Evolutionary conservation across 2,329 filamentous ascomycete genomes (phyloP).

Genomic region (Basipetospora chlamydospora): DNA sequence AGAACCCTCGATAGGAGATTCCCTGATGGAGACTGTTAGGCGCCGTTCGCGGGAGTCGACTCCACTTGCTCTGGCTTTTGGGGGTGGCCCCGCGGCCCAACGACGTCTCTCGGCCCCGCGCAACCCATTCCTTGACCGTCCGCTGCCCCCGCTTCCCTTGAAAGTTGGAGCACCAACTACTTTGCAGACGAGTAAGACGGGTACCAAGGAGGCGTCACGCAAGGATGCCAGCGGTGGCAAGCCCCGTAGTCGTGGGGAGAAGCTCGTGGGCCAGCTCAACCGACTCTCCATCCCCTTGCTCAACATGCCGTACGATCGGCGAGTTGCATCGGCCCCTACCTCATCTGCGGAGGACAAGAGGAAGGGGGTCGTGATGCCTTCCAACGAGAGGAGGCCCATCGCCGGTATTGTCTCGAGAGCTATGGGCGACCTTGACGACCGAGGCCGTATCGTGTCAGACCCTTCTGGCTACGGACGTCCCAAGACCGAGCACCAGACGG

Average conservation of each 20-base stretch:
- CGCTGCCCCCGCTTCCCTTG: constrained; percentile 34
- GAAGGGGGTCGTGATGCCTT: constrained; percentile 9
- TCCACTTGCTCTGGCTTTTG: neutral
- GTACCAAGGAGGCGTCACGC: too few relatives aligned
- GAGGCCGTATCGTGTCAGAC: constrained; percentile 29
- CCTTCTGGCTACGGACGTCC: constrained; percentile 18
- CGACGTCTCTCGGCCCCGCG: constrained; percentile 6
- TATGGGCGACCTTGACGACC: neutral
- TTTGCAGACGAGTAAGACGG: neutral
- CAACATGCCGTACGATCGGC: constrained; percentile 25
- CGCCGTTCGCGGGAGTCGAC: constrained; percentile 6
- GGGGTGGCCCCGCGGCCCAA: neutral
- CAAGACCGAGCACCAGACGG: constrained; percentile 17
- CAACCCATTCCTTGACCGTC: constrained; percentile 28
- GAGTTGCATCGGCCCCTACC: constrained; percentile 35
- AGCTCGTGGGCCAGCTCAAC: constrained; percentile 10
- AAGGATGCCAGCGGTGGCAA: neutral
- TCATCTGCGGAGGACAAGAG: constrained; percentile 24
- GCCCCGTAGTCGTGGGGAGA: constrained; percentile 3
- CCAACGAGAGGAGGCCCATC: too few relatives aligned
- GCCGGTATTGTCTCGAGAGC: neutral
- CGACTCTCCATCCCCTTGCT: constrained; percentile 17
- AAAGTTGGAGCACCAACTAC: neutral
- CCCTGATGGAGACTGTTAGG: constrained; percentile 4
- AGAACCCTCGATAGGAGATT: constrained; percentile 10